Evolutionary conservation across 2,329 filamentous ascomycete species (phyloP), one percentile per base, ranked within the genome.

Genomic region (Ambrosiella beaveri): DNA sequence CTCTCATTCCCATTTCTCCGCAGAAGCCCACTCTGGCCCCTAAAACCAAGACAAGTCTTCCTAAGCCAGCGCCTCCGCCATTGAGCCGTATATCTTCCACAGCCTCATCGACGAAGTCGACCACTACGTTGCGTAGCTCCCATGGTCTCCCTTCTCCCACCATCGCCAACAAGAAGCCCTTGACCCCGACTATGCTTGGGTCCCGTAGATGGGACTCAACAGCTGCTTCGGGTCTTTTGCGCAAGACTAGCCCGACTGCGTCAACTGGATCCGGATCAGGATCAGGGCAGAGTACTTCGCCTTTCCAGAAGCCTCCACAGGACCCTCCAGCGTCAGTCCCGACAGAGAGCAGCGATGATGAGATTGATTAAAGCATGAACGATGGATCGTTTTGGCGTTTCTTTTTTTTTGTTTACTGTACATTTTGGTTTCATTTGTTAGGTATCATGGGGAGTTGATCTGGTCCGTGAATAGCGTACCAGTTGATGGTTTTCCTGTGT

Each of bases 161-260:
- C 27, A 41, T 51, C 69, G 63, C 73, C 36, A 11, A 49, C 15
- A 64, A 63, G 8, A 67, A 64, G 19, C 71, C 69, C 36, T 71
- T 61, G 57, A 71, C 61, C 60, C 67, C 63, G 68, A 57, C 69
- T 51, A 71, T 66, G 59, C 75, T 68, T 12, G 75, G 64, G 60
- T 71, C 56, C 54, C 61, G 45, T 71, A 68, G 13, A 64, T 65
- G 65, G 66, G 54, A 68, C 68, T 54, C 73, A 69, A 68, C 68
- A 3, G 68, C 70, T 58, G 71, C 72, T 45, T 74, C 71, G 61
- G 72, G 72, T 39, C 66, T 74, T 65, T 63, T 74, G 51, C 66
- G 71, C 39, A 70, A 71, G 60, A 66, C 66, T 56, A 68, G 68
- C 60, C 58, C 60, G 40, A 62, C 59, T 7, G 56, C 61, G 63